Evolutionary conservation across 1,284 basidiomycete species (phyloP), one percentile per base, ranked within the genome.

Genomic region (Porodaedalea pini): DNA sequence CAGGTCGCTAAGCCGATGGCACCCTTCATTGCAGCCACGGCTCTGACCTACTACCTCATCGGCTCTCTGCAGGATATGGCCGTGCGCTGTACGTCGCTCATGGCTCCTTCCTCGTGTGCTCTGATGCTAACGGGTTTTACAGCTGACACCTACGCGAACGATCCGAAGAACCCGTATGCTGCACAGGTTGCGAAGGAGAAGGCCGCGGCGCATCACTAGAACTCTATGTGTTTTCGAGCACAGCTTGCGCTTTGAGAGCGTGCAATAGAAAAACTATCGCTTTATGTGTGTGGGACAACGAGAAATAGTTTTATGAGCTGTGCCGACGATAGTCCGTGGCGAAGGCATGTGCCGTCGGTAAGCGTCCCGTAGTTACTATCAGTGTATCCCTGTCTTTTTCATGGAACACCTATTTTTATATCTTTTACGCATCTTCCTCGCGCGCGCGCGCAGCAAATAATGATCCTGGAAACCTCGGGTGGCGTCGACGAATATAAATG

Each of bases 131-230:
- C 23, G 25, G 17, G 15, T 23, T 25, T 37, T 50, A 31, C 64
- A 90, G 88, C 86, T 59, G 79, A 80, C 62, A 71, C 77, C 64
- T 89, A 80, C 69, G 80, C 81, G 61, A 85, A 83, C 65, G 85
- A 90, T 69, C 81, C 88, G 36, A 83, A 82, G 70, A 91, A 91
- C 77, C 88, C 89, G 43, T 88, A 90, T 71, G 85, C 85, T 21
- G 83, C 82, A 23, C 81, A 86, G 67, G 82, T 90, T 58, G 85
- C 88, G 65, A 65, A 75, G 67, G 59, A 61, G 48, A 57, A 57
- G 51, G 63, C 53, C 8, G 41, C 65, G n/a, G 55, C 60, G n/a
- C 67, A 69, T 45, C 72, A 75, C 56, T 74, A 72, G 59, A 54
- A 13, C 17, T 25, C 1, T 25, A 49, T n/a, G 5, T 49, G 25